Base-by-base conservation (phyloP, 768 basidiomycete species). In the Pulveroboletus frians region DNA sequence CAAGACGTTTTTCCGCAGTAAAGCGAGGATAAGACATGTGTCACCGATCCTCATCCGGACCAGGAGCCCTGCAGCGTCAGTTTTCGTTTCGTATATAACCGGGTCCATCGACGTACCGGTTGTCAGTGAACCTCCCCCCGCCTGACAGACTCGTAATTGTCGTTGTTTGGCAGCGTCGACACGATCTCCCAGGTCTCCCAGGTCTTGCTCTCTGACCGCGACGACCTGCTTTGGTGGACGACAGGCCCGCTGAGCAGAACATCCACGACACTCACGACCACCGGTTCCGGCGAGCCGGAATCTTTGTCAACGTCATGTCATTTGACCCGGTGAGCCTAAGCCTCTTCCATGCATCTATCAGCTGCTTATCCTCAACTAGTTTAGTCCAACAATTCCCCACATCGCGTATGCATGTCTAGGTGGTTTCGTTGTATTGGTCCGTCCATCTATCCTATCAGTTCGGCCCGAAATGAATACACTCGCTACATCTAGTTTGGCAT, bases 391-490 rank as follows among this genome's bases (percentile, higher is more conserved):
- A 4, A 78, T 76, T 26, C 78, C 85, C 26, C 90, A 92, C 68
- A 76, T 93, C 56, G 74, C 78, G 45, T 92, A 91, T 73, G 80
- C 87, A 57, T 80, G 82, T 56, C 73, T 92, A 11, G 88, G 89
- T 17, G 86, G 80, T 21, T 93, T 93, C 64, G 78, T 91, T 46
- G 89, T 91, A 36, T 55, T 92, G 50, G 82, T 83, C 52, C 60
- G 81, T 72, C 9, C 35, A 35, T 51, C 9, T 17, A 5, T 26
- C 21, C 35, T 39, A 37, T 40, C 43, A 29, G 31, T 49, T 20
- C 11, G 10, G 3, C 21, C n/a, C 20, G 29, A 47, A 37, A 18
- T 48, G 37, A 54, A 27, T 43, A 2, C 23, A 1, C 1, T 39
- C 36, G 9, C 37, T 39, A 1, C 23, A 38, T 7, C 51, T 21